phyloP scores from a whole-genome alignment of 768 basidiomycete genomes.

The Amanita thiersii region DNA sequence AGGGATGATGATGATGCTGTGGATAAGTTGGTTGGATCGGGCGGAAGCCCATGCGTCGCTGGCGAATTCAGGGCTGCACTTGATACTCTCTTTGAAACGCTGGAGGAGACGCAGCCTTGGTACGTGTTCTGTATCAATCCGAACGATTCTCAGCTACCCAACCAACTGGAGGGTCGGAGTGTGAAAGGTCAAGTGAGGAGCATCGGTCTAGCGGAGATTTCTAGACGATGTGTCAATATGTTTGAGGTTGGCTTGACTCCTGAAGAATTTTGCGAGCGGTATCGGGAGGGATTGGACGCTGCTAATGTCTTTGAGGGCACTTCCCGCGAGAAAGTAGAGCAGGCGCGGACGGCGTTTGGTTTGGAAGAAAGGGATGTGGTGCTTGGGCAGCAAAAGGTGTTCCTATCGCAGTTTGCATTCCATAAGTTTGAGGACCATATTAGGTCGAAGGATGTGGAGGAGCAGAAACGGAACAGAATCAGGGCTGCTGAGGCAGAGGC shows the following conservation, averaged over 20 bases:
- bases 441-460: conserved; percentile 76
- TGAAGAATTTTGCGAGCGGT: conserved; percentile 81
- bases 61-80: conserved; percentile 84
- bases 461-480: conserved; percentile 73
- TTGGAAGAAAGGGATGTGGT: conserved; percentile 68
- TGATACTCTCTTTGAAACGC: conserved; percentile 78
- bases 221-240: conserved; percentile 52
- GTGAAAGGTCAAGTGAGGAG: conserved; percentile 90
- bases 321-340: conserved; percentile 51
- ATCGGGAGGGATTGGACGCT: conserved; percentile 54
- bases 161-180: conserved; percentile 86
- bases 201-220: conserved; percentile 70
- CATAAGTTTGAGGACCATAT: conserved; percentile 83
- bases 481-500: conserved; percentile 71
- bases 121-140: conserved; percentile 90
- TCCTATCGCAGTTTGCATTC: conserved; percentile 81
- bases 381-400: conserved; percentile 81
- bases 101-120: conserved; percentile 88
- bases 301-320: conserved; percentile 53
- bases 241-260: conserved; percentile 85
- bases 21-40: conserved; percentile 36
- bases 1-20: conserved; percentile 42
- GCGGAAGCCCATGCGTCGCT: conserved; percentile 61
- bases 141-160: conserved; percentile 91
- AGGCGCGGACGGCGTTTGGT: conserved; percentile 46